Conservation (phyloP, 345 rosid genomes). For the Ceriops tagal region DNA sequence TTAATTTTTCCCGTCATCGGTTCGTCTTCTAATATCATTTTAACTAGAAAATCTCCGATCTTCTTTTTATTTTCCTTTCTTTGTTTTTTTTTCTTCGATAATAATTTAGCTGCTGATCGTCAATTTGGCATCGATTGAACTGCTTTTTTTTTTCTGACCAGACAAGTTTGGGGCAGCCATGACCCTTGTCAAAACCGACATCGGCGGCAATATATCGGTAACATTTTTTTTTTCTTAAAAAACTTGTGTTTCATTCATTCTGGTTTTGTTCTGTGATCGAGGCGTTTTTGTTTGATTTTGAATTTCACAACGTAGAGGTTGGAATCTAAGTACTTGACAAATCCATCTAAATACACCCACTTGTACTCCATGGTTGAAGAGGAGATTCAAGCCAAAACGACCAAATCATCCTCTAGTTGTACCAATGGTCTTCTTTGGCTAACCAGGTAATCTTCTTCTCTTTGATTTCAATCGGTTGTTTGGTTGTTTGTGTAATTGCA, state of each 20-base stretch:
- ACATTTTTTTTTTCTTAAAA: neutral
- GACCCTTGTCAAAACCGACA: conserved; percentile 82
- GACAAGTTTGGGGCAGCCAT: conserved; percentile 94
- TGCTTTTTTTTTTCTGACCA: conserved; percentile 17
- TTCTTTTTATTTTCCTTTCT: neutral
- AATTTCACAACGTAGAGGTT: conserved; percentile 52
- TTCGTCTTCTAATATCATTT: conserved; percentile 15
- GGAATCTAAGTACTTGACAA: conserved; percentile 66
- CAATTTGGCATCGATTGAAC: too few species aligned
- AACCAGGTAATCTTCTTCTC: conserved; percentile 51
- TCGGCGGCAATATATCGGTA: conserved; percentile 89
- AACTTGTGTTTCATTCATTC: neutral
- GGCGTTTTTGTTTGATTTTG: neutral
- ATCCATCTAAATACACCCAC: conserved; percentile 58
- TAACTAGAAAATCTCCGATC: neutral
- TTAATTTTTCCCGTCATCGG: conserved; percentile 79
- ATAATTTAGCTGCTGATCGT: too few species aligned
- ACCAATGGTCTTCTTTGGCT: conserved; percentile 97
- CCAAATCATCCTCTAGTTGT: conserved; percentile 85
- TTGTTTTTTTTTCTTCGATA: neutral
- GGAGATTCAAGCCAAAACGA: conserved; percentile 72
- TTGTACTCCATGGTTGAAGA: conserved; percentile 74
- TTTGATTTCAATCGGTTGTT: neutral
- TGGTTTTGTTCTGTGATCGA: neutral
- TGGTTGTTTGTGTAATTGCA: neutral